Evolutionary conservation across 306 rosid genomes (phyloP).

Genomic region (Alnus glutinosa): DNA sequence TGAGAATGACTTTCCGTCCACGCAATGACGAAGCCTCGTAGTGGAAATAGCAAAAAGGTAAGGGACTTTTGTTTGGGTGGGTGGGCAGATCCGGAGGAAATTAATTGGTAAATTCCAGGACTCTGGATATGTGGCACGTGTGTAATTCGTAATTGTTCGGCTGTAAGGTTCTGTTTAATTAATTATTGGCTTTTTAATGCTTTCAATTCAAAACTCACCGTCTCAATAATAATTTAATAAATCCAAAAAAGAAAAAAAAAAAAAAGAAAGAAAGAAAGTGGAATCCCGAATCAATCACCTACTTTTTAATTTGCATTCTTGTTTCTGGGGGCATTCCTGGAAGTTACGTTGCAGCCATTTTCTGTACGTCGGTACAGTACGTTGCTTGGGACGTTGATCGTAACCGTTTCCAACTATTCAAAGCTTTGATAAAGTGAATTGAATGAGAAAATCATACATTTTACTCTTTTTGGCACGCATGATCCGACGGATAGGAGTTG

Average conservation of each 20-base stretch:
- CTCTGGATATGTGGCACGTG: constrained; percentile 2
- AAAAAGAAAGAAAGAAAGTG: too few relatives aligned
- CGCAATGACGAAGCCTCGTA: constrained; percentile 46
- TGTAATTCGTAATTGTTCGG: neutral
- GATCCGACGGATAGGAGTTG: neutral
- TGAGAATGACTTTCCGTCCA: constrained; percentile 49
- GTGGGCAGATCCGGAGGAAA: neutral
- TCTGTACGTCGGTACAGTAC: neutral
- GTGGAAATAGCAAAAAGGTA: neutral
- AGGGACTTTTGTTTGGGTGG: neutral
- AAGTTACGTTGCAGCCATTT: too few relatives aligned
- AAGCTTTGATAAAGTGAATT: neutral
- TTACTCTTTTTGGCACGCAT: neutral
- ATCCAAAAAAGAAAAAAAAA: neutral
- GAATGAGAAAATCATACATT: neutral
- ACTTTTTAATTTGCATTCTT: too few relatives aligned
- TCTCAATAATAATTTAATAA: neutral
- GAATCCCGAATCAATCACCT: too few relatives aligned
- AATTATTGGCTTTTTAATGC: neutral
- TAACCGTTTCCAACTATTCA: neutral
- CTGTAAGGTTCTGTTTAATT: neutral
- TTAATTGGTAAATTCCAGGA: neutral
- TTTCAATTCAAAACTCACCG: neutral
- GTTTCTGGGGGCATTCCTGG: too few relatives aligned
- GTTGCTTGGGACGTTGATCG: too few relatives aligned